Conservation (phyloP, 2,329 filamentous ascomycete genomes). For the Fusarium sp. region DNA sequence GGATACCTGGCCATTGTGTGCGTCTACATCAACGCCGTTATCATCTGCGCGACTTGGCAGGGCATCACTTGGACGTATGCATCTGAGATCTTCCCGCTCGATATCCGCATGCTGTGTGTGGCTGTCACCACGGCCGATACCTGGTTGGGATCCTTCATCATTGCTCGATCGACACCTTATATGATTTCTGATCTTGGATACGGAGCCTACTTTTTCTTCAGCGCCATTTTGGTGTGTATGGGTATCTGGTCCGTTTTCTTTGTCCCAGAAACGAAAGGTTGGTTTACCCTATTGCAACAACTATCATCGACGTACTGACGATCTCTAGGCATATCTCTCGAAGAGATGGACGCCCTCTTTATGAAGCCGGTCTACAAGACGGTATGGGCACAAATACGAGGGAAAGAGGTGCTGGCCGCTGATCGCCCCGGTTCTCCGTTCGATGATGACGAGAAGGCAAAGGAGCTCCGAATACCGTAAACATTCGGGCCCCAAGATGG, state of each 20-base stretch:
- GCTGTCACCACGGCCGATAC: slow-evolving; percentile 51
- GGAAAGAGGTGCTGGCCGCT: slow-evolving; percentile 28
- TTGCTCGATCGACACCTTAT: slow-evolving; percentile 54
- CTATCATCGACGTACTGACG: slow-evolving; percentile 7
- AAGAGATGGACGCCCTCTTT: slow-evolving; percentile 58
- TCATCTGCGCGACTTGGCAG: slow-evolving; percentile 57
- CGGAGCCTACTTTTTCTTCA: slow-evolving; percentile 67
- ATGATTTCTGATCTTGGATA: slow-evolving; percentile 58
- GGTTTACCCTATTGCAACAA: neutral
- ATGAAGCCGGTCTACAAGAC: slow-evolving; percentile 47
- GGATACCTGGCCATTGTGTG: slow-evolving; percentile 59
- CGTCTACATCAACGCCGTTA: slow-evolving; percentile 57
- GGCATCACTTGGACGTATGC: slow-evolving; percentile 59
- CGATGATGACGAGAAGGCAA: slow-evolving; percentile 32
- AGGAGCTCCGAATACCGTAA: slow-evolving; percentile 39
- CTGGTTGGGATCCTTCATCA: slow-evolving; percentile 56
- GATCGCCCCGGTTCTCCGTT: slow-evolving; percentile 39
- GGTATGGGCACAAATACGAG: slow-evolving; percentile 46
- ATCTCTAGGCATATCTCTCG: slow-evolving; percentile 54
- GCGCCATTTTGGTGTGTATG: slow-evolving; percentile 56
- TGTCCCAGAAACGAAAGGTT: slow-evolving; percentile 64
- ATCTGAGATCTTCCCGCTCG: slow-evolving; percentile 60
- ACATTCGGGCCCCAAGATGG: slow-evolving; percentile 1
- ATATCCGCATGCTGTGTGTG: slow-evolving; percentile 52
- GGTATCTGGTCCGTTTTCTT: slow-evolving; percentile 62